Percentiles rank a stretch among this genome's conserved stretches.
phyloP scores from a whole-genome alignment of 1,284 basidiomycete genomes.

The Leccinum pachyderme region DNA sequence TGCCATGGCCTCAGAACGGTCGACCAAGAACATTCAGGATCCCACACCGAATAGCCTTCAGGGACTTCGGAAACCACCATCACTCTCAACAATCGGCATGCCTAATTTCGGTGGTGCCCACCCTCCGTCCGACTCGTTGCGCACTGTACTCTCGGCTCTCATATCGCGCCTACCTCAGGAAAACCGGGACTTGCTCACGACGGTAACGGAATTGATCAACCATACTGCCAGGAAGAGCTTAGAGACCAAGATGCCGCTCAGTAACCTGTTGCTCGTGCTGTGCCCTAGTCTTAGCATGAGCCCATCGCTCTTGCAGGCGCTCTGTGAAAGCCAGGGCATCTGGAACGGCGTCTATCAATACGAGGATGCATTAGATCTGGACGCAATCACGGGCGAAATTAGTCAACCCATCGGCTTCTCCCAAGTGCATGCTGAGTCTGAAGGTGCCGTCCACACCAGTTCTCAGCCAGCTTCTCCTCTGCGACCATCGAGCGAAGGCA shows the following conservation, averaged over 20 bases:
- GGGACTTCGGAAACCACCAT: slow-evolving; percentile 69
- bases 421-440: neutral
- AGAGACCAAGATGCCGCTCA: slow-evolving; percentile 82
- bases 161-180: slow-evolving; percentile 66
- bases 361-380: slow-evolving; percentile 10
- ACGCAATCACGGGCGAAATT: slow-evolving; percentile 2
- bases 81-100: slow-evolving; percentile 71
- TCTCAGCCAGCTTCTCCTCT: neutral
- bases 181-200: slow-evolving; percentile 70
- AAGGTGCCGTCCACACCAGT: neutral
- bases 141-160: slow-evolving; percentile 54
- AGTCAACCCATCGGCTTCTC: neutral
- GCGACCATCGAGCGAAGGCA: slow-evolving; percentile 14
- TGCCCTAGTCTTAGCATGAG: slow-evolving; percentile 80
- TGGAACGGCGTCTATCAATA: slow-evolving; percentile 45
- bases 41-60: slow-evolving; percentile 41
- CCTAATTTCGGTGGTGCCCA: slow-evolving; percentile 59
- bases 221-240: slow-evolving; percentile 59
- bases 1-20: slow-evolving; percentile 59
- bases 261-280: slow-evolving; percentile 76
- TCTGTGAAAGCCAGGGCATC: slow-evolving; percentile 69
- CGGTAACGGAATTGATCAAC: slow-evolving; percentile 70
- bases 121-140: slow-evolving; percentile 54
- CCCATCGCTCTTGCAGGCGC: slow-evolving; percentile 66
- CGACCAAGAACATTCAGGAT: slow-evolving; percentile 30